Conservation (phyloP, 129 eudicot genomes). For the Deinandra increscens region DNA sequence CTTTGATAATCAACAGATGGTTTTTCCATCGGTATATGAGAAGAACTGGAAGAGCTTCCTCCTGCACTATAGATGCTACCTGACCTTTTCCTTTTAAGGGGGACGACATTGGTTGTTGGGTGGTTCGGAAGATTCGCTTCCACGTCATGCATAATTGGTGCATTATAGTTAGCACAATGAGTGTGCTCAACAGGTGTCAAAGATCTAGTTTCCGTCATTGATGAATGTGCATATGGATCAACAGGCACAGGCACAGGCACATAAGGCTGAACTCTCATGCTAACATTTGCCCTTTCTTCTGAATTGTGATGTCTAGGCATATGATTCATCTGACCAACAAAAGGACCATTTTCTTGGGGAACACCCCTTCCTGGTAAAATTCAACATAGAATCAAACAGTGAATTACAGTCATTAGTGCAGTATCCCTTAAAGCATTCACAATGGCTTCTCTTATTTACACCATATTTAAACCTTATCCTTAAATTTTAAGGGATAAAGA, state of each 20-base stretch:
- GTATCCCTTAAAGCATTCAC: too few species aligned
- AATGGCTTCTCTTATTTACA: too few species aligned
- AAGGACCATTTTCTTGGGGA: constrained; percentile 33
- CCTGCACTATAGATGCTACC: constrained; percentile 40
- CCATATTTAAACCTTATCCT: too few species aligned
- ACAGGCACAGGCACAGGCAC: constrained; percentile 26
- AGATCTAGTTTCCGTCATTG: constrained; percentile 35
- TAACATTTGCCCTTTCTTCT: constrained; percentile 33
- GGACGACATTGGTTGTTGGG: constrained; percentile 25
- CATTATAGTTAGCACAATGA: constrained; percentile 31
- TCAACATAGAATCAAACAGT: constrained; percentile 5
- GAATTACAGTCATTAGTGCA: neutral
- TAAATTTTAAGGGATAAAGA: too few species aligned
- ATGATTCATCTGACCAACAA: constrained; percentile 36
- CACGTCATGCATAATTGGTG: constrained; percentile 26
- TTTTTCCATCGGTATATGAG: constrained; percentile 41
- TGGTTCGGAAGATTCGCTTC: constrained; percentile 13
- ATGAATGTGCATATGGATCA: constrained; percentile 30
- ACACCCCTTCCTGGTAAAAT: constrained; percentile 36
- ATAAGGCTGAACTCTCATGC: constrained; percentile 37
- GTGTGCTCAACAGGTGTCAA: constrained; percentile 25
- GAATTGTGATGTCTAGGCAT: constrained; percentile 31
- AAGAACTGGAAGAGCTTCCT: constrained; percentile 54
- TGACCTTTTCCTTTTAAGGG: constrained; percentile 46
- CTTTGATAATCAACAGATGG: constrained; percentile 35